Base-by-base conservation (phyloP, 2,329 filamentous ascomycete species). In the Pestalotiopsis sp. region DNA sequence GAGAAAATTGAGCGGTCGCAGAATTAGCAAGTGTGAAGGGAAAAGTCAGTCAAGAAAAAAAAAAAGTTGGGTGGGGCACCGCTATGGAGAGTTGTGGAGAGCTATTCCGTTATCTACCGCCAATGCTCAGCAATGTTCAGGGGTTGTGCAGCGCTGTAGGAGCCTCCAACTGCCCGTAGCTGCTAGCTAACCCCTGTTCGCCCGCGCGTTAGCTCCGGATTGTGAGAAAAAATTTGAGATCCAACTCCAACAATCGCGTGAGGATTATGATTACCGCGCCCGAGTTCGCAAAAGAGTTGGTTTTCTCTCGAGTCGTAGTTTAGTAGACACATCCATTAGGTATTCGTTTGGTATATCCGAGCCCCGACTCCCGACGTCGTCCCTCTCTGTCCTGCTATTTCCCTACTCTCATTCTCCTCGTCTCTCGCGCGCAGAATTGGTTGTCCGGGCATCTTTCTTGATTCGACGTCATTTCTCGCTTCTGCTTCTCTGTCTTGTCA, bases 31-130 rank as follows among this genome's bases (percentile, higher is more conserved):
- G 57, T 23, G 57, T 14, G 57, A 27, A 59, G 23, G 5, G 25
- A 36, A 36, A 59, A 13, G 17, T 14, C n/a, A 31, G 25, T n/a
- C 57, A 36, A 52, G n/a, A 62, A 64, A 64, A 40, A 64, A 40
- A 64, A 64, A 62, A 64, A 64, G n/a, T 45, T 64, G 36, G 40
- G 61, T 52, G 61, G 61, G 61, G 61, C 23, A 52, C 45, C 45
- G 45, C 23, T 17, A n/a, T 52, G 41, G 13, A 52, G 14, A 23
- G 9, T 31, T 49, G 61, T 64, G 61, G 61, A 49, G 61, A 64
- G 61, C 61, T 64, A 64, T 49, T 23, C 61, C 20, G 27, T 40
- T 27, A 27, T 27, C 57, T 36, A 4, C n/a, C 57, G 31, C 31
- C 31, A 36, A 36, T 36, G 31, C 31, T 36, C 31, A 36, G 31